Conservation (phyloP, 352 stramenopile species). For the Pseudoperonospora humuli region DNA sequence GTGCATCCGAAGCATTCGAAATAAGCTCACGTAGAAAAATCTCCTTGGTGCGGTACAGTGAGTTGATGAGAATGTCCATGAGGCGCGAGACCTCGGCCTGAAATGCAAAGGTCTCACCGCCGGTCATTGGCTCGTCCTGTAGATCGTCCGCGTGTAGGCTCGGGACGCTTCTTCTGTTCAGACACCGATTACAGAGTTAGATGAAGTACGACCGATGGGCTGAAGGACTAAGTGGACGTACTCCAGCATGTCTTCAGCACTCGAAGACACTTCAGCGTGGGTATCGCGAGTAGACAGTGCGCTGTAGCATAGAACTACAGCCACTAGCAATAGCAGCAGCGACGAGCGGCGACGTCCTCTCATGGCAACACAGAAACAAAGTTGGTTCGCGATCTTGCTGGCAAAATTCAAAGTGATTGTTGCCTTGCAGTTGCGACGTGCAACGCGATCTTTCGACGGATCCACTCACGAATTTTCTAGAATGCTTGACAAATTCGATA, state of each 20-base stretch:
- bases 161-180: conserved; percentile 25
- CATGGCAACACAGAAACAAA: no score
- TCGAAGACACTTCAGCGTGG: conserved; percentile 30
- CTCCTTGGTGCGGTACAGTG: conserved; percentile 95
- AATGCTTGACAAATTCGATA: conserved; percentile 9
- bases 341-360: conserved; percentile 10
- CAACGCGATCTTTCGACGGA: conserved; percentile 23
- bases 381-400: conserved; percentile 1
- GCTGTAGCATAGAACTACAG: conserved; percentile 30
- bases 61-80: conserved; percentile 99
- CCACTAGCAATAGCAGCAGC: conserved; percentile 33
- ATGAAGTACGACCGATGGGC: no score
- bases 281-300: conserved; percentile 12
- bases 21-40: conserved; percentile 99
- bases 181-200: background rate
- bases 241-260: conserved; percentile 32
- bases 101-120: conserved; percentile 88
- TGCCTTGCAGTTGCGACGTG: no score
- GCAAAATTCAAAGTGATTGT: conserved; percentile 18
- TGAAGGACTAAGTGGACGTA: conserved; percentile 9
- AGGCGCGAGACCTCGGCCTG: conserved; percentile 97
- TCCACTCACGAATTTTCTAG: conserved; percentile 13
- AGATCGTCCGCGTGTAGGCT: conserved; percentile 39
- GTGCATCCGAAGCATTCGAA: conserved; percentile 97
- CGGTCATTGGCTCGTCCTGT: conserved; percentile 27